phyloP scores from a whole-genome alignment of 1,284 basidiomycete genomes.

The Sanguinoderma infundibulare region DNA sequence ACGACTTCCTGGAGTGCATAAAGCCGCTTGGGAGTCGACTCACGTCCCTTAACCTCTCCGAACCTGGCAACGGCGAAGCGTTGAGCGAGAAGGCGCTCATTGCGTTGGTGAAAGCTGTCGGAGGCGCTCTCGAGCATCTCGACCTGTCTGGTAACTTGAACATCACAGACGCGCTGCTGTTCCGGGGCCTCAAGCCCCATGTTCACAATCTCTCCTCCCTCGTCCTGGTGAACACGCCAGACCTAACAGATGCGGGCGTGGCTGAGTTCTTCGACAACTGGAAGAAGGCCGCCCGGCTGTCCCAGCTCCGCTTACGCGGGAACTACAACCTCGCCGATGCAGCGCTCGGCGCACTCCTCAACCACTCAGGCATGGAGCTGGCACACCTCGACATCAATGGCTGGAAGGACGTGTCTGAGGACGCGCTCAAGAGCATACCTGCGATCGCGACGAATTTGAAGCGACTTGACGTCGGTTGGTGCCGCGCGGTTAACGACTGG shows the following conservation, averaged over 20 bases:
- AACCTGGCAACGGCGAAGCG: constrained; percentile 39
- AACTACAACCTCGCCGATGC: constrained; percentile 60
- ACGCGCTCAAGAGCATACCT: constrained; percentile 60
- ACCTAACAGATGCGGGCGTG: constrained; percentile 74
- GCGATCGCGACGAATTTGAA: constrained; percentile 52
- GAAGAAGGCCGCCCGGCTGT: constrained; percentile 45
- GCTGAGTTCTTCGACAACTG: constrained; percentile 64
- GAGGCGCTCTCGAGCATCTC: constrained; percentile 50
- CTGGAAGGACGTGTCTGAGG: constrained; percentile 67
- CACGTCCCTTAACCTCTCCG: constrained; percentile 53
- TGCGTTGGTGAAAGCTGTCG: constrained; percentile 49
- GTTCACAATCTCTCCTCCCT: constrained; percentile 60
- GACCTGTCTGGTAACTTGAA: constrained; percentile 68
- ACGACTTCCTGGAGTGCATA: constrained; percentile 64
- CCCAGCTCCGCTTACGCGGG: constrained; percentile 62
- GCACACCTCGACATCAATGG: constrained; percentile 76
- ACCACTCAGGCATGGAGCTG: constrained; percentile 72
- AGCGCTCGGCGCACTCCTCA: constrained; percentile 68
- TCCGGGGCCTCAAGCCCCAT: constrained; percentile 63
- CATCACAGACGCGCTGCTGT: constrained; percentile 62
- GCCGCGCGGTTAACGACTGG: constrained; percentile 85
- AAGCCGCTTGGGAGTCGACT: constrained; percentile 50
- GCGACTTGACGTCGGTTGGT: constrained; percentile 87
- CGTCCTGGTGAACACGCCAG: constrained; percentile 58
- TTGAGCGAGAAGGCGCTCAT: constrained; percentile 54